Evolutionary conservation across 331 rosid species (phyloP).

Genomic region (Malus hybrid): DNA sequence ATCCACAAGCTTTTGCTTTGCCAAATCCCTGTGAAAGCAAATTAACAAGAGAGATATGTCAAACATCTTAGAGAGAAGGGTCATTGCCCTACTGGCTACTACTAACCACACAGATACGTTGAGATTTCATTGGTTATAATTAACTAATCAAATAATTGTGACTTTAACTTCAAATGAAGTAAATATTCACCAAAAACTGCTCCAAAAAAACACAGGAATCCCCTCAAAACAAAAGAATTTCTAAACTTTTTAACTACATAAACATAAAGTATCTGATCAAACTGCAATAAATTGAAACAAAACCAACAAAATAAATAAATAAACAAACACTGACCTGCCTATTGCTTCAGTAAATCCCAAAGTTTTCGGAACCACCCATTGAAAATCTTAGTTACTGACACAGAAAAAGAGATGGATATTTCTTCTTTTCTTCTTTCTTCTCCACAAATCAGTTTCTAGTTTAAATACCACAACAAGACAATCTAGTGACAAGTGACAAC

Average conservation of each 20-base stretch:
- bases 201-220: background rate
- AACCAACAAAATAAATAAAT: background rate
- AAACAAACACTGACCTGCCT: background rate
- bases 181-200: background rate
- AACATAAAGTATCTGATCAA: background rate
- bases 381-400: constrained; percentile 11
- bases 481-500: background rate
- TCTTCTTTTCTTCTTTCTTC: constrained; percentile 1
- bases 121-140: background rate
- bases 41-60: background rate
- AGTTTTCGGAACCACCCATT: constrained; percentile 11
- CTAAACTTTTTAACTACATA: background rate
- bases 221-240: background rate
- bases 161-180: background rate
- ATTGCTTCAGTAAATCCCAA: constrained; percentile 9
- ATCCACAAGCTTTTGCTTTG: background rate
- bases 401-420: background rate
- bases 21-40: background rate
- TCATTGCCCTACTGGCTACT: background rate
- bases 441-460: constrained; percentile 22
- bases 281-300: background rate
- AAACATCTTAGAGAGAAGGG: background rate
- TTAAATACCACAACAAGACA: constrained; percentile 16
- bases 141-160: background rate
- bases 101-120: background rate